Percentiles rank a stretch among this genome's conserved stretches.
Conservation (phyloP, 257 asterid genomes). For the Solanum sejunctum region DNA sequence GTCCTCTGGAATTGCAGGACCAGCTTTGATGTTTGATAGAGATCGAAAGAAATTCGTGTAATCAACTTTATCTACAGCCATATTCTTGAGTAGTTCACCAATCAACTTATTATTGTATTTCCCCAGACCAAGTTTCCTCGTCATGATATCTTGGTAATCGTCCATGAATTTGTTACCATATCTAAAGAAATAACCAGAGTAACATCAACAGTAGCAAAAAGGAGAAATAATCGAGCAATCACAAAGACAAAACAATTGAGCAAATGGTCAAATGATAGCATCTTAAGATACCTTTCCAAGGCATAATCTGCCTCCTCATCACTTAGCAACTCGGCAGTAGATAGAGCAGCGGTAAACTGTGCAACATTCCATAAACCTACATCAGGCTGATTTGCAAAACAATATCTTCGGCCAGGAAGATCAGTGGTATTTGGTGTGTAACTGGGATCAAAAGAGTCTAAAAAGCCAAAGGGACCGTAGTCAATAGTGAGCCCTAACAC, state of each 20-base stretch:
- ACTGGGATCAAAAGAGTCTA: constrained; percentile 96
- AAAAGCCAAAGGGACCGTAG: constrained; percentile 95
- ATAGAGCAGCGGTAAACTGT: constrained; percentile 59
- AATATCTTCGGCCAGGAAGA: constrained; percentile 96
- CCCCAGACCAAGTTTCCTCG: constrained; percentile 74
- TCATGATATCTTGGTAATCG: constrained; percentile 86
- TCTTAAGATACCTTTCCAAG: constrained; percentile 58
- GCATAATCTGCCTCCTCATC: constrained; percentile 77
- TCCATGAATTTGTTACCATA: constrained; percentile 93
- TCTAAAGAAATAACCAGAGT: constrained; percentile 15
- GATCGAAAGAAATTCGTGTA: constrained; percentile 92
- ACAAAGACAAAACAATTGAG: background rate
- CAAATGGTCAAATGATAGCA: background rate
- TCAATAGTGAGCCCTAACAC: constrained; percentile 87
- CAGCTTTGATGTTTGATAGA: constrained; percentile 81
- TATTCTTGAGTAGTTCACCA: constrained; percentile 79
- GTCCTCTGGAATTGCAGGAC: constrained; percentile 42
- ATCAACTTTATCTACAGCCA: constrained; percentile 97
- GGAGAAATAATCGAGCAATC: background rate
- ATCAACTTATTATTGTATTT: constrained; percentile 84
- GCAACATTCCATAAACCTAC: constrained; percentile 93
- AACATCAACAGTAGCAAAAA: background rate
- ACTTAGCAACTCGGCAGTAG: constrained; percentile 59
- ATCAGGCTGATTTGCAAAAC: constrained; percentile 98
- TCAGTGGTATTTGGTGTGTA: constrained; percentile 97